Evolutionary conservation across 1,284 basidiomycete genomes (phyloP), one percentile per base, ranked within the genome.

Genomic region (Termitomyces sp.): DNA sequence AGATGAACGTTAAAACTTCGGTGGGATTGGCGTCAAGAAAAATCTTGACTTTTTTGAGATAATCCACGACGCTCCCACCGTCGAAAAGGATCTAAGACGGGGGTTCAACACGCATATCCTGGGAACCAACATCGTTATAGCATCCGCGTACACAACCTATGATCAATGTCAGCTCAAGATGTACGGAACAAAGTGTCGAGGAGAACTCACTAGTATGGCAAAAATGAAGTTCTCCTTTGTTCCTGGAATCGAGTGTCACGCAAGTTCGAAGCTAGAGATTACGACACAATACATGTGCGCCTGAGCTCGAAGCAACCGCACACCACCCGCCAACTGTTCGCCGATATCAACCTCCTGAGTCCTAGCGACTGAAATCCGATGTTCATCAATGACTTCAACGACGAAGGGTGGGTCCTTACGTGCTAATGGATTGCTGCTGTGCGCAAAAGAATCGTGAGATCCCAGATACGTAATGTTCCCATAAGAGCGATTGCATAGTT

Each of bases 221-320:
- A 57, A 89, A 81, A 60, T 81, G 79, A 19, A 88, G 70, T 64
- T 62, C 64, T 3, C 66, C 69, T 39, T 68, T 60, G 30, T 69
- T 63, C 46, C 67, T 70, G 24, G 40, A 5, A 43, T 19, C 21
- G n/a, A 24, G 38, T 7, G 19, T 10, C 11, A 19, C 11, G 11
- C 18, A 1, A 10, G 1, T 14, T 7, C 7, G 33, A 26, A 26
- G 14, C 21, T 13, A 13, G n/a, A 5, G 46, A 19, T 40, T 35
- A 5, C 28, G 34, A 18, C 40, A 5, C 56, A 64, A 37, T 46
- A 72, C 73, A 70, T 71, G 62, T 90, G 88, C 10, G 81, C 72
- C 67, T 91, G 87, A 0, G 83, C 79, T 67, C 92, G 88, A 3
- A 92, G 72, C 50, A 89, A 72, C 9, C 89, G 74, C 33, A 88